Evolutionary conservation across 2,329 filamentous ascomycete genomes (phyloP), one percentile per base, ranked within the genome.

Genomic region (Ramichloridium luteum): DNA sequence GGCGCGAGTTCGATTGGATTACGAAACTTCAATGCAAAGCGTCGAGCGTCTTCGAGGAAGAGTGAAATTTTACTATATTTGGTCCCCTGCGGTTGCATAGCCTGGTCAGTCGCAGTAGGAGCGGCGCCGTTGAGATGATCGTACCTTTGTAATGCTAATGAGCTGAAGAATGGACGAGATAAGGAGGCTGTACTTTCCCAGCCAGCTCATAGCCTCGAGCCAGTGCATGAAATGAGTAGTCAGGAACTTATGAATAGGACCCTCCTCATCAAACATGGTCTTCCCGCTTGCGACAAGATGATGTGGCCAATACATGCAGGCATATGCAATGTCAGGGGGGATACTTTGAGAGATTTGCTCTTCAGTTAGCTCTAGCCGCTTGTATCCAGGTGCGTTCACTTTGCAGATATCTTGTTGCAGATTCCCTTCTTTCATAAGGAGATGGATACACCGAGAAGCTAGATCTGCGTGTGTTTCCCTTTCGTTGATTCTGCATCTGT

Each of bases 281-380:
- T 23, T n/a, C 20, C n/a, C 20, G 28, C 36, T 40, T 16, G 46
- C 34, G 37, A 47, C 35, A 8, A 47, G 33, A 32, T 63, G 59
- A n/a, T 53, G 35, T 1, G 48, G 41, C 59, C 57, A 65, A 37
- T 61, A 59, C 2, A 44, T 46, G 39, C 55, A 61, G 10, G 57
- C 58, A 47, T 65, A 67, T 33, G 51, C 44, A 8, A 61, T 16
- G 10, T 55, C 47, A 5, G 45, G 14, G 4, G 54, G 45, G 13
- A 53, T 38, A 39, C 8, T 41, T 25, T 23, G 35, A 16, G 43
- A 43, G 18, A 55, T 45, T 3, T 17, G 16, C 17, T 35, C 5
- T 17, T 18, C 11, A 13, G n/a, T 31, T 11, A 35, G 11, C 4
- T 31, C 23, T 5, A 6, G 3, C 13, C 33, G 28, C 16, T 13